These are phyloP conservation scores for Candida nonsorbophila DNA, from an alignment of 805 yeast species.

Conservation along the genomic window DNA sequence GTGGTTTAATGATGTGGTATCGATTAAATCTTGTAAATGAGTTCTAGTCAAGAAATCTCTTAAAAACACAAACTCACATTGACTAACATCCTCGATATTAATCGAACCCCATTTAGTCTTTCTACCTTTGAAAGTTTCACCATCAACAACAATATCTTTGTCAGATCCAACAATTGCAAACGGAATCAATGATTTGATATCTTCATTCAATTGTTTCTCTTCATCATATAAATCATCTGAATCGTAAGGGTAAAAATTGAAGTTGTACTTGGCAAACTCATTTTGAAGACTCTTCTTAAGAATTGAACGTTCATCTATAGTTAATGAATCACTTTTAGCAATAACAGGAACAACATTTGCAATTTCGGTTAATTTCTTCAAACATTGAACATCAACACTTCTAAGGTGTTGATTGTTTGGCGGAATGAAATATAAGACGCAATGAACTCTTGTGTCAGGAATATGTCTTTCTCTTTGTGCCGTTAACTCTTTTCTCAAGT, in stretches of 20 bases:
- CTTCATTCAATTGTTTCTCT: conserved; percentile 67
- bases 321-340: conserved; percentile 88
- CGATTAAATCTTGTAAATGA: conserved; percentile 92
- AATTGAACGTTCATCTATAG: conserved; percentile 73
- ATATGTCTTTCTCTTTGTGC: conserved; percentile 85
- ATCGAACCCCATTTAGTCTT: conserved; percentile 91
- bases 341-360: conserved; percentile 93
- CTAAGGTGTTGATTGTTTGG: conserved; percentile 86
- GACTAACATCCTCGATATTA: conserved; percentile 89
- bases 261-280: conserved; percentile 67
- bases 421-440: conserved; percentile 83
- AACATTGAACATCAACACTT: conserved; percentile 74
- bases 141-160: conserved; percentile 66
- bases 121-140: conserved; percentile 82
- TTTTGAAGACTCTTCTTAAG: conserved; percentile 74
- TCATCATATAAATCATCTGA: conserved; percentile 62
- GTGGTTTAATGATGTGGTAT: conserved; percentile 80
- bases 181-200: conserved; percentile 72
- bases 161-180: conserved; percentile 95
- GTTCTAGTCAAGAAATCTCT: conserved; percentile 94
- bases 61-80: conserved; percentile 92
- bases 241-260: conserved; percentile 83
- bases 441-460: conserved; percentile 88
- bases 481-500: conserved; percentile 87
- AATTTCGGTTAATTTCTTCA: conserved; percentile 80